Base-by-base conservation (phyloP, 208 protist genomes). In the Leishmania guyanensis region DNA sequence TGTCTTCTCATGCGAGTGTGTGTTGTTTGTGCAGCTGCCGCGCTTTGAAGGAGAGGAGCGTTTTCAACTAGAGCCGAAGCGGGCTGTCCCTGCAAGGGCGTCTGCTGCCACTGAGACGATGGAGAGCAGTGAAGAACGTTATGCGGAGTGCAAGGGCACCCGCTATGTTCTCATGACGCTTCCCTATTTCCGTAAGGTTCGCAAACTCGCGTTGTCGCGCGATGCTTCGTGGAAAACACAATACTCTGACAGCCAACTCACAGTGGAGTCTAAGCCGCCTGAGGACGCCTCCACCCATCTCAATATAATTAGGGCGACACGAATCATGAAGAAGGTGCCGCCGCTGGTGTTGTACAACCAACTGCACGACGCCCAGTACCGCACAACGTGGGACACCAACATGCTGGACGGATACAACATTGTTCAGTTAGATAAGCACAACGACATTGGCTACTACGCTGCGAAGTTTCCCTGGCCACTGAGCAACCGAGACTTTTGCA, bases 321-420 rank as follows among this genome's bases (percentile, higher is more conserved):
- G 91, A 14, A 83, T 94, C 20, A 97, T 98, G 93, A n/a, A 64
- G 56, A 83, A 82, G 0, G 87, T 97, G 60, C 84, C 92, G 8
- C 91, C 91, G 14, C 58, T 86, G 53, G 89, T 94, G 58, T 60
- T 98, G 26, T 98, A 97, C 82, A 87, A 98, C 54, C 91, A 92
- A 60, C 83, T 98, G 51, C 95, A 98, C 79, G 95, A 98, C 77
- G 88, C 95, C 0, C 74, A 90, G 20, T 98, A 97, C 78, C 91
- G 95, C 33, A 80, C 86, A 26, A 93, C 90, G 53, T 98, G 95
- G 93, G 95, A 98, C 78, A 85, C 82, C 12, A 92, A 92, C 62
- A 98, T 98, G 95, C 85, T 97, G 48, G 91, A 94, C 39, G 94
- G 95, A 12, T 94, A 89, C 84, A 97, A 98, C 85, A 94, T 98